These are phyloP conservation scores for Jatropha podagrica DNA, from an alignment of 441 rosid genomes.

Conservation along the genomic window DNA sequence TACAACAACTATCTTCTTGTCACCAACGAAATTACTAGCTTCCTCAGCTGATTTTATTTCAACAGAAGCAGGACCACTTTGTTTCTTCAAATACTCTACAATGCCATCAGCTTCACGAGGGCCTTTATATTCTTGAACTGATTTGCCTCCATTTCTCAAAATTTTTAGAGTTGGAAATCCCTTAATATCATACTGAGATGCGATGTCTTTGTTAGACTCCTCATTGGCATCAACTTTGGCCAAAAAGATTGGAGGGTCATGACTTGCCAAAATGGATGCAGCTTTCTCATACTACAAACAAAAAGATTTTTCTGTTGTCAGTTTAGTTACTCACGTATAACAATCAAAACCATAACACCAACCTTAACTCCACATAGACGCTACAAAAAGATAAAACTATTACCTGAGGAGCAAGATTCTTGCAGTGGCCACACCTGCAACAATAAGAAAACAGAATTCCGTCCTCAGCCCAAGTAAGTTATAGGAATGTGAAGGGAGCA, in stretches of 20 bases:
- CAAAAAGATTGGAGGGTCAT: constrained; percentile 63
- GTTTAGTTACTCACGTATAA: background rate
- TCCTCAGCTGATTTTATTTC: constrained; percentile 74
- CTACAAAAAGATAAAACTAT: constrained; percentile 1
- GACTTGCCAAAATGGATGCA: constrained; percentile 68
- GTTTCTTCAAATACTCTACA: constrained; percentile 71
- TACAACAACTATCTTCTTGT: constrained; percentile 72
- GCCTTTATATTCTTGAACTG: constrained; percentile 75
- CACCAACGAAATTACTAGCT: constrained; percentile 53
- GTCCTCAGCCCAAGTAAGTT: background rate
- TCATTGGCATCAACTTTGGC: constrained; percentile 95
- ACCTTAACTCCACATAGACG: background rate
- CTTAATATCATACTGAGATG: constrained; percentile 52
- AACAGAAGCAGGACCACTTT: constrained; percentile 88
- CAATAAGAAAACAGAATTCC: background rate
- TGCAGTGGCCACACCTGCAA: constrained; percentile 96
- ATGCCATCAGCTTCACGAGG: constrained; percentile 98
- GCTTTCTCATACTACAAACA: constrained; percentile 83
- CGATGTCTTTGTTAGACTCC: constrained; percentile 66
- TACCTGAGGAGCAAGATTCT: constrained; percentile 97
- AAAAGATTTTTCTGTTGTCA: background rate
- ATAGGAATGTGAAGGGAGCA: background rate
- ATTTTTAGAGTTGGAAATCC: constrained; percentile 92
- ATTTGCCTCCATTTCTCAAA: constrained; percentile 81
- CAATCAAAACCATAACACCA: background rate